These are phyloP conservation scores for Aspergillus neotritici DNA, from an alignment of 2,329 filamentous ascomycete genomes.

Conservation along the genomic window DNA sequence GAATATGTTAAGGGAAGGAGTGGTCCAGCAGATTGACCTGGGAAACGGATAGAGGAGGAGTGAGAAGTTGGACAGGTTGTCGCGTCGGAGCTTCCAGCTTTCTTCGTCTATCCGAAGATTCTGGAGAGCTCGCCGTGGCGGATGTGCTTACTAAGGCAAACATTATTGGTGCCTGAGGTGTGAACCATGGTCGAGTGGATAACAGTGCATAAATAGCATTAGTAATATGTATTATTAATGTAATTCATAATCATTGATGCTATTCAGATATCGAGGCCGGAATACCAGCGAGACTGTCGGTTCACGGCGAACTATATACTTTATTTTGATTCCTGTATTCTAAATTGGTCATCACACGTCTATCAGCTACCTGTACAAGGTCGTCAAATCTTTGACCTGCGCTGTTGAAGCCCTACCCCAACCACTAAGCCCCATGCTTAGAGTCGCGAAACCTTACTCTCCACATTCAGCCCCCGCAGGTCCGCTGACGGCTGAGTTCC, in stretches of 20 bases:
- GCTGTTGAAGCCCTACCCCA: no score
- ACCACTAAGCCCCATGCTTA: no score
- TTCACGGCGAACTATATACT: no score
- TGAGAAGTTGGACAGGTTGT: no score
- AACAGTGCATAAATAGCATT: not conserved
- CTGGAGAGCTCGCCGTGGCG: constrained; percentile 28
- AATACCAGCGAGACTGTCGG: no score
- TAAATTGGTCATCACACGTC: no score
- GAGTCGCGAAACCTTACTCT: not conserved
- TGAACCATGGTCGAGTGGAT: not conserved
- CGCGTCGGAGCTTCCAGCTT: no score
- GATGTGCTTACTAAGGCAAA: constrained; percentile 23
- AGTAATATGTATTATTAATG: no score
- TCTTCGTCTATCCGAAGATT: constrained; percentile 22
- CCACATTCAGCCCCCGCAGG: constrained; percentile 48
- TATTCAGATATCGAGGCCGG: no score
- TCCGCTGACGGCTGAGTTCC: constrained; percentile 55
- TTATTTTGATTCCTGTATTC: no score
- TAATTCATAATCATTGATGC: no score
- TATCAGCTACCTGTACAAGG: not conserved
- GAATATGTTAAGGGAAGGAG: not conserved
- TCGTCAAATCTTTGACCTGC: not conserved
- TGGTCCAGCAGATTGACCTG: not conserved
- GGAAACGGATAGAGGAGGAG: constrained; percentile 1
- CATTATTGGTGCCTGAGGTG: constrained; percentile 16